Percentiles rank a stretch among this genome's conserved stretches.
phyloP scores from a whole-genome alignment of 1,139 yeast species.

The Blastobotrys serpentis region DNA sequence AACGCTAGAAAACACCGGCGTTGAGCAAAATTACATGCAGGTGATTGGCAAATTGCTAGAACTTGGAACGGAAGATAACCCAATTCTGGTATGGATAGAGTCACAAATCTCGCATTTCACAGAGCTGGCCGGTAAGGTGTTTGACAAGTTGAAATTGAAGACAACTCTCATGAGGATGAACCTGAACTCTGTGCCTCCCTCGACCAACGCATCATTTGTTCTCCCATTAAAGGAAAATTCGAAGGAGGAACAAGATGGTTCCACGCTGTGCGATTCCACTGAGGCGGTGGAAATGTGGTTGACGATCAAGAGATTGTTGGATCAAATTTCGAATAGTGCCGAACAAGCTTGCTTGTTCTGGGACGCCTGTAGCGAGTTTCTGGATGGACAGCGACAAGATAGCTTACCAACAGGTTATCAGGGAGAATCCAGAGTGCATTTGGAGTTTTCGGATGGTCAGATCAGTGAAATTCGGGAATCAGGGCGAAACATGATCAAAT shows the following conservation, averaged over 20 bases:
- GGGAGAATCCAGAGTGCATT: slow-evolving; percentile 41
- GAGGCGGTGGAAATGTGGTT: slow-evolving; percentile 56
- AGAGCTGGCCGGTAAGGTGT: slow-evolving; percentile 42
- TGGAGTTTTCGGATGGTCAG: slow-evolving; percentile 33
- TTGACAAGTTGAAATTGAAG: slow-evolving; percentile 38
- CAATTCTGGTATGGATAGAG: slow-evolving; percentile 61
- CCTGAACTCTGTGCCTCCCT: slow-evolving; percentile 32
- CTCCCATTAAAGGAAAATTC: slow-evolving; percentile 23
- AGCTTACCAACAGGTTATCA: slow-evolving; percentile 46
- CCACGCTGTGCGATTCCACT: slow-evolving; percentile 43
- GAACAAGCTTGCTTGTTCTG: slow-evolving; percentile 46
- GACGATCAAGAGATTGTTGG: slow-evolving; percentile 47
- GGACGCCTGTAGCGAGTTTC: slow-evolving; percentile 47
- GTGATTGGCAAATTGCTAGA: slow-evolving; percentile 60
- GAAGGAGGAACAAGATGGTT: slow-evolving; percentile 15
- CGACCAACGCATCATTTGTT: slow-evolving; percentile 26
- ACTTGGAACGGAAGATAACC: slow-evolving; percentile 59
- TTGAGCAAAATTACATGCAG: slow-evolving; percentile 51
- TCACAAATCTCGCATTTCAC: slow-evolving; percentile 46
- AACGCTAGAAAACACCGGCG: slow-evolving; percentile 47
- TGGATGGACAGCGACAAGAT: slow-evolving; percentile 47
- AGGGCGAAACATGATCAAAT: slow-evolving; percentile 30
- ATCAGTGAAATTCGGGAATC: slow-evolving; percentile 30
- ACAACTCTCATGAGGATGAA: slow-evolving; percentile 37
- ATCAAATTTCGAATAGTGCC: slow-evolving; percentile 39